A percentile compares a stretch with the other conserved stretches of the same genome.
phyloP scores from a whole-genome alignment of 2,329 filamentous ascomycete genomes.

The Colletotrichum tanaceti region DNA sequence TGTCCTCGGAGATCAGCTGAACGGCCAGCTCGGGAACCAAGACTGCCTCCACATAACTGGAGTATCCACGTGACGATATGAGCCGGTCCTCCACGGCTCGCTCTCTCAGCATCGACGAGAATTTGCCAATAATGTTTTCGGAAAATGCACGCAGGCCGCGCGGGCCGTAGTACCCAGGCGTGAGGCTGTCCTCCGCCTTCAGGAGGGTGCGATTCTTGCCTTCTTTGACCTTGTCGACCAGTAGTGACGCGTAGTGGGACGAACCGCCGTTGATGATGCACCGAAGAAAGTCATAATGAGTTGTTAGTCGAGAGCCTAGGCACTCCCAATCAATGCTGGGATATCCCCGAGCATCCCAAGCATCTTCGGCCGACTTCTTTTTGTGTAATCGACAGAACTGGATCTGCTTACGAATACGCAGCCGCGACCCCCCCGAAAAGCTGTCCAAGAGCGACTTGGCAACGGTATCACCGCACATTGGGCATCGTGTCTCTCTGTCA shows the following conservation, averaged over 20 bases:
- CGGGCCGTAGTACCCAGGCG: slow-evolving; percentile 86
- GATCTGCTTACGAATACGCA: slow-evolving; percentile 69
- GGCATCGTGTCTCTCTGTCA: slow-evolving; percentile 58
- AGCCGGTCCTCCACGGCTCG: slow-evolving; percentile 72
- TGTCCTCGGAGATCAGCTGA: slow-evolving; percentile 67
- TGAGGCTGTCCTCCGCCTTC: slow-evolving; percentile 68
- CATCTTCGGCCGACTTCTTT: slow-evolving; percentile 61
- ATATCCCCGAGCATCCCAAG: slow-evolving; percentile 68
- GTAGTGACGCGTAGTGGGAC: slow-evolving; percentile 70
- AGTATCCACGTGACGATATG: slow-evolving; percentile 74
- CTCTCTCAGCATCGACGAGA: slow-evolving; percentile 70
- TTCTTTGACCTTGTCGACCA: slow-evolving; percentile 66
- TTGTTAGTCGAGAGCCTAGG: slow-evolving; percentile 68
- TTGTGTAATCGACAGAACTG: slow-evolving; percentile 75
- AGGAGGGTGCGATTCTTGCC: slow-evolving; percentile 71
- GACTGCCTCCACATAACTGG: slow-evolving; percentile 77
- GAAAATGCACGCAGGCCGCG: slow-evolving; percentile 79
- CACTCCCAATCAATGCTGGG: slow-evolving; percentile 76
- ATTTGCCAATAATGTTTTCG: slow-evolving; percentile 71
- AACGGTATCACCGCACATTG: slow-evolving; percentile 74
- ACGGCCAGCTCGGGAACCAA: slow-evolving; percentile 78
- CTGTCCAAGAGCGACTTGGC: slow-evolving; percentile 64
- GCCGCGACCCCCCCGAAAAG: slow-evolving; percentile 59
- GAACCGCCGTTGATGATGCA: slow-evolving; percentile 68
- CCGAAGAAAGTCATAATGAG: slow-evolving; percentile 67